These are phyloP conservation scores for Taiozyma onychis DNA, from an alignment of 1,139 yeast species.

Conservation along the genomic window DNA sequence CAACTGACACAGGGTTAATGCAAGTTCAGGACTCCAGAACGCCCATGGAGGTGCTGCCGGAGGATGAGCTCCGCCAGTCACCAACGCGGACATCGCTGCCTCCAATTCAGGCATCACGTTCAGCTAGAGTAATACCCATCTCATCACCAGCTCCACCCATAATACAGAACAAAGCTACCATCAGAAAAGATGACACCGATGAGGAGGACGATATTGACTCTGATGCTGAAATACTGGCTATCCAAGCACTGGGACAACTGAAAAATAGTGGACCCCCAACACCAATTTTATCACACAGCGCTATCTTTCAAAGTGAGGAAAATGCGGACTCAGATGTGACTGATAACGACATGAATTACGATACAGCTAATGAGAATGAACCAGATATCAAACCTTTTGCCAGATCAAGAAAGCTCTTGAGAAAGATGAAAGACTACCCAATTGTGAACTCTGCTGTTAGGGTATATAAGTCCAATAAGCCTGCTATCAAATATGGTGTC, in stretches of 20 bases:
- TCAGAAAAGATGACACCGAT: background rate
- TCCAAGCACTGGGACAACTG: slow-evolving; percentile 19
- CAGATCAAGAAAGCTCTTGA: slow-evolving; percentile 20
- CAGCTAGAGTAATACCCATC: background rate
- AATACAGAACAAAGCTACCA: background rate
- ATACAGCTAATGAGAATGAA: slow-evolving; percentile 14
- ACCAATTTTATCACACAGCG: background rate
- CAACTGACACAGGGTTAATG: background rate
- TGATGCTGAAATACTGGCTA: slow-evolving; percentile 17
- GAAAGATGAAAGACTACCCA: slow-evolving; percentile 44
- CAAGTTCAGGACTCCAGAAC: background rate
- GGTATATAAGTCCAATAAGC: slow-evolving; percentile 23
- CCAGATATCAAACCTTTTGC: slow-evolving; percentile 1
- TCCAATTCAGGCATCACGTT: background rate
- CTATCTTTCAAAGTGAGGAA: background rate
- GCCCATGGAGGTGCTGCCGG: background rate
- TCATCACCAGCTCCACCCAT: background rate
- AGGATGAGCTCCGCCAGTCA: background rate
- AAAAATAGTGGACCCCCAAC: slow-evolving; percentile 14
- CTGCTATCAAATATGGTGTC: slow-evolving; percentile 59
- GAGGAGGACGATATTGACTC: slow-evolving; percentile 5
- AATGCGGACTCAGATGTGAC: slow-evolving; percentile 3
- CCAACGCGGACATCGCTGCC: background rate
- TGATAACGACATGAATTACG: slow-evolving; percentile 16
- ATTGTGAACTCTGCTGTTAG: slow-evolving; percentile 28